Base-by-base conservation (phyloP, 108 stramenopile genomes). In the Nitzschia sp. region DNA sequence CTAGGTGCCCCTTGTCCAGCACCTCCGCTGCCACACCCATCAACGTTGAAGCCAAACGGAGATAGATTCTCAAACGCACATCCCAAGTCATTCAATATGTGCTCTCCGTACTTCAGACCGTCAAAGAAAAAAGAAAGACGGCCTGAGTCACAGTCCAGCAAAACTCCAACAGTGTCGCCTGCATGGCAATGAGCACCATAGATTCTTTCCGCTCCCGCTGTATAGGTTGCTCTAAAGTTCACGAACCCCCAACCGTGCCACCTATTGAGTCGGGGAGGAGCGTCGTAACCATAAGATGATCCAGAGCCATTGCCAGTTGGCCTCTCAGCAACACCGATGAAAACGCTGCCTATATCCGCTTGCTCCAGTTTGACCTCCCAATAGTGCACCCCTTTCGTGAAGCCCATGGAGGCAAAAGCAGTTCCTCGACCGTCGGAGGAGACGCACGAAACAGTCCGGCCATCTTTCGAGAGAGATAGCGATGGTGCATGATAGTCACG, bases 351-450 rank as follows among this genome's bases (percentile, higher is more conserved):
- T 53, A 88, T 82, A 47, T 96, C 93, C 28, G 88, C 94, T 58
- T 92, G 87, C 71, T 96, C 97, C 21, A 98, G 59, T 52, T 95
- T 95, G 8, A 96, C 85, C 65, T 98, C 97, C 96, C 96, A 98
- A 66, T 96, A 98, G 76, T 98, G 97, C 3, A 96, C 86, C 8
- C 97, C 97, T 71, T 89, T 91, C 6, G 86, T 85, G 46, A 95
- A 95, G 29, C 94, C 94, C 48, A 87, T 73, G 41, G 77, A 75
- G 26, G 75, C 88, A 69, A 86, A 95, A 0, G 86, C 91, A 44
- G 75, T 79, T 19, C 89, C 88, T 68, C 91, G 80, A 8, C 94
- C 88, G 29, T 89, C 88, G 29, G 89, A 80, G 0, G 84, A 73
- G 28, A 71, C 53, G 52, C 94, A 90, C 31, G 91, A 84, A 35